Conservation (phyloP, 768 basidiomycete species). For the Boletus barrowsii region DNA sequence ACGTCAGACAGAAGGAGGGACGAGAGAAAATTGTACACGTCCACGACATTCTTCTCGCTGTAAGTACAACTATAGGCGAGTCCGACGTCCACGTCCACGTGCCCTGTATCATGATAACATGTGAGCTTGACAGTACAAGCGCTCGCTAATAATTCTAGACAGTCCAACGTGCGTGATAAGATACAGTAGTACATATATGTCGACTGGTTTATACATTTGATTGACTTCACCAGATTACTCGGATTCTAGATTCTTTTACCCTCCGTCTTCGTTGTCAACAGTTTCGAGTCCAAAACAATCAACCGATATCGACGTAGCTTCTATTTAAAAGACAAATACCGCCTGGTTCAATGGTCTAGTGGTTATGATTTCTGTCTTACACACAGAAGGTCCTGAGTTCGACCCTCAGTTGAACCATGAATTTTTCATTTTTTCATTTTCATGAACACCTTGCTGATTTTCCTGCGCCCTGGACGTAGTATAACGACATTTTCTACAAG, state of each 20-base stretch:
- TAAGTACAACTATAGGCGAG: constrained; percentile 8
- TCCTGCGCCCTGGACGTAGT: too few relatives aligned
- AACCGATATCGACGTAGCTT: neutral
- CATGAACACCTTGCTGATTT: neutral
- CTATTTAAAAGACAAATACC: accelerated
- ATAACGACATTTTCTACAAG: too few relatives aligned
- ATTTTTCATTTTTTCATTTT: constrained; percentile 13
- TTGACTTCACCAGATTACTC: too few relatives aligned
- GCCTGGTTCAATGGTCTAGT: constrained; percentile 54
- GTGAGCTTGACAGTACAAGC: too few relatives aligned
- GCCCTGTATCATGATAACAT: neutral
- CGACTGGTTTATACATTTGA: neutral
- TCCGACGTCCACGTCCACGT: constrained; percentile 12
- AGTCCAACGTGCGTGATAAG: neutral
- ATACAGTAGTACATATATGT: too few relatives aligned
- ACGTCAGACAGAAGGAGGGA: neutral
- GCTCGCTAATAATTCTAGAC: neutral
- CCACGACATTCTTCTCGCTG: too few relatives aligned
- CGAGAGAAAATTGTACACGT: neutral
- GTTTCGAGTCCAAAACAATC: too few relatives aligned
- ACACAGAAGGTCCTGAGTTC: constrained; percentile 41
- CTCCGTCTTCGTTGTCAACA: too few relatives aligned
- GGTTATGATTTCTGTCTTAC: constrained; percentile 58
- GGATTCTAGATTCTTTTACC: too few relatives aligned
- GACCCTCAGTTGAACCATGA: constrained; percentile 45